phyloP scores from a whole-genome alignment of 441 rosid species.

The Theobroma grandiflorum region DNA sequence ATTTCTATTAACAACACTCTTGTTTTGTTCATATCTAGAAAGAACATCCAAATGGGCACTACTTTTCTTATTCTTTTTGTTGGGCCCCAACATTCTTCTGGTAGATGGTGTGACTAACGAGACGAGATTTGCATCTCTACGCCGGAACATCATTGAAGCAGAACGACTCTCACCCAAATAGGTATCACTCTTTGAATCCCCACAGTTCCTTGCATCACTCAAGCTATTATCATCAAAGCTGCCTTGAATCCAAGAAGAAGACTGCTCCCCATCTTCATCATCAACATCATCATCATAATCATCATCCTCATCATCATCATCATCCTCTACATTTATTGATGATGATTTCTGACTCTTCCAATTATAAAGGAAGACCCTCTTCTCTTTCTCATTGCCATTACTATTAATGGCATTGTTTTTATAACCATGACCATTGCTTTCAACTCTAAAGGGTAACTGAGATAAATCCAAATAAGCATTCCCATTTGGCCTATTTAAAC shows the following conservation, averaged over 20 bases:
- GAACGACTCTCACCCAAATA: slow-evolving; percentile 55
- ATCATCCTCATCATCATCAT: slow-evolving; percentile 36
- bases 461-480: slow-evolving; percentile 34
- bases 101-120: slow-evolving; percentile 48
- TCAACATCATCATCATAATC: slow-evolving; percentile 34
- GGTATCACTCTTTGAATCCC: slow-evolving; percentile 64
- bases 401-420: slow-evolving; percentile 23
- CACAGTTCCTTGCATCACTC: slow-evolving; percentile 76
- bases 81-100: slow-evolving; percentile 47
- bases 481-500: slow-evolving; percentile 32
- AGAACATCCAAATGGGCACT: slow-evolving; percentile 53
- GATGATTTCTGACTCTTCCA: slow-evolving; percentile 83
- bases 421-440: slow-evolving; percentile 32
- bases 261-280: slow-evolving; percentile 38
- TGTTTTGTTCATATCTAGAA: slow-evolving; percentile 58
- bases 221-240: slow-evolving; percentile 66
- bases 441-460: slow-evolving; percentile 44
- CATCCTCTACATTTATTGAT: slow-evolving; percentile 41
- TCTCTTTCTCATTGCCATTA: slow-evolving; percentile 50
- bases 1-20: slow-evolving; percentile 38
- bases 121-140: slow-evolving; percentile 68
- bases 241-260: slow-evolving; percentile 66
- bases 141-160: slow-evolving; percentile 59
- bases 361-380: slow-evolving; percentile 74
- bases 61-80: slow-evolving; percentile 64